Conservation (phyloP, 1,139 yeast species). For the Torulaspora pretoriensis region DNA sequence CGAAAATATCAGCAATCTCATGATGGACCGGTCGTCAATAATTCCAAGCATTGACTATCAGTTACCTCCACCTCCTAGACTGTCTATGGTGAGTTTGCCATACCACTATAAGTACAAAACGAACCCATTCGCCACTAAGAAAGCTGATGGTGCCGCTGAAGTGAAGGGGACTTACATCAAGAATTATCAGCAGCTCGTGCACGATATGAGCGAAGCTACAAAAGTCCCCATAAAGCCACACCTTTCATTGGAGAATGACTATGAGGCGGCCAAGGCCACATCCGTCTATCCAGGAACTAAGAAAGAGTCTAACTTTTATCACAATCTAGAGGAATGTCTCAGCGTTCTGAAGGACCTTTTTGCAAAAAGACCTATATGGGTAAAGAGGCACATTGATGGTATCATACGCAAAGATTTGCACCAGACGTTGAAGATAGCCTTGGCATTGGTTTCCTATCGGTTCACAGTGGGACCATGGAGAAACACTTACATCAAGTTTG, state of each 20-base stretch:
- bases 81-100: constrained; percentile 72
- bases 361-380: constrained; percentile 76
- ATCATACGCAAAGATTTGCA: constrained; percentile 51
- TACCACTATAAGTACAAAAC: constrained; percentile 64
- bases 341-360: constrained; percentile 53
- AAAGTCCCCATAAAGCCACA: constrained; percentile 45
- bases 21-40: constrained; percentile 35
- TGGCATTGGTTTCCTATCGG: constrained; percentile 78
- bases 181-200: constrained; percentile 35
- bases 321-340: constrained; percentile 41
- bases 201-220: constrained; percentile 30
- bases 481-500: constrained; percentile 75
- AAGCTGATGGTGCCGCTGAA: constrained; percentile 44
- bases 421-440: constrained; percentile 60
- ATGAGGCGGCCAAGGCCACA: constrained; percentile 34
- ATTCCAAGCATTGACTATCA: constrained; percentile 48
- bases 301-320: constrained; percentile 38
- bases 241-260: constrained; percentile 39
- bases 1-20: constrained; percentile 30
- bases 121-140: constrained; percentile 52
- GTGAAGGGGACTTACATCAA: constrained; percentile 40
- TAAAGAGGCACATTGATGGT: constrained; percentile 66
- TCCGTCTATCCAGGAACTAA: constrained; percentile 34
- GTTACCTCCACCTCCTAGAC: constrained; percentile 82
- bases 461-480: constrained; percentile 95